Conservation (phyloP, 768 basidiomycete genomes). For the Astraeus odoratus region DNA sequence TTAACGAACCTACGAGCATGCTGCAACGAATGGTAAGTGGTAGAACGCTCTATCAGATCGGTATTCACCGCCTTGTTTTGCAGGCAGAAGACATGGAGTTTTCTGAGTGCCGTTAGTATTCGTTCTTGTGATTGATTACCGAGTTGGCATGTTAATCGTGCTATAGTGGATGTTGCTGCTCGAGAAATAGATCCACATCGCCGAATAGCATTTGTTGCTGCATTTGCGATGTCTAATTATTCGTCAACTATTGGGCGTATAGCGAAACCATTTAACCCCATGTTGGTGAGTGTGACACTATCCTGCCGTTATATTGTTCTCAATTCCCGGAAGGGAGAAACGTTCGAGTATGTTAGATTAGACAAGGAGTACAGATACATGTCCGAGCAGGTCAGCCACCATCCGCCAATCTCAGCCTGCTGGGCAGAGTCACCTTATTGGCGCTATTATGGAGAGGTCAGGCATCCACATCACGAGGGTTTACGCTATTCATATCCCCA, state of each 20-base stretch:
- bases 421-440: conserved; percentile 87
- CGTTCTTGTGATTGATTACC: neutral
- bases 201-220: conserved; percentile 87
- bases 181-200: conserved; percentile 69
- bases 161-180: conserved; percentile 76
- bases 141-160: conserved; percentile 5
- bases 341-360: conserved; percentile 86
- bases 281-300: conserved; percentile 56
- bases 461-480: neutral
- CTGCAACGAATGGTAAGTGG: conserved; percentile 84
- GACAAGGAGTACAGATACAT: conserved; percentile 89
- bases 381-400: conserved; percentile 96
- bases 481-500: conserved; percentile 1
- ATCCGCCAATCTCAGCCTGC: conserved; percentile 94
- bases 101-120: conserved; percentile 73
- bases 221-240: conserved; percentile 98
- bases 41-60: neutral
- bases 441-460: conserved; percentile 85
- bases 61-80: conserved; percentile 1
- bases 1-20: conserved; percentile 95
- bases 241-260: conserved; percentile 94
- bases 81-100: conserved; percentile 97
- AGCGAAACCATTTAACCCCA: conserved; percentile 95
- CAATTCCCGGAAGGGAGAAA: conserved; percentile 56
- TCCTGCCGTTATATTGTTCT: neutral